phyloP scores from a whole-genome alignment of 2,329 filamentous ascomycete genomes.

The Colletotrichum melonis region DNA sequence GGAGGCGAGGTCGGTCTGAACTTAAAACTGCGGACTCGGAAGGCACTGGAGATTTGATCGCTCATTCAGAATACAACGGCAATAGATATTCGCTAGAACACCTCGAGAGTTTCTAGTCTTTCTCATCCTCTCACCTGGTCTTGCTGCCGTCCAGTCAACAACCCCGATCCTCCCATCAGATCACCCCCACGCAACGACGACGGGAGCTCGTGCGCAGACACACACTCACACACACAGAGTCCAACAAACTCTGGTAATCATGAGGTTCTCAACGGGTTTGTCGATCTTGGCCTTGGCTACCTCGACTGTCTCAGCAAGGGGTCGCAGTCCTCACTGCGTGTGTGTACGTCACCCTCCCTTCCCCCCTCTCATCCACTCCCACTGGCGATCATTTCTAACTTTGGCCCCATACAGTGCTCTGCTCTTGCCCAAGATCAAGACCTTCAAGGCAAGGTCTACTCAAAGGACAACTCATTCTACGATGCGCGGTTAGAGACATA shows the following conservation, averaged over 20 bases:
- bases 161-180: neutral
- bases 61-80: neutral
- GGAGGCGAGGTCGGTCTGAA: neutral
- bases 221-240: neutral
- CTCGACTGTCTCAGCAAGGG: neutral
- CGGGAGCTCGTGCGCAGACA: neutral
- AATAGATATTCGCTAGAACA: neutral
- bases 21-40: neutral
- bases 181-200: neutral
- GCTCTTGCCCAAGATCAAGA: constrained; percentile 36
- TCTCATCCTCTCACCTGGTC: neutral
- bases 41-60: neutral
- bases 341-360: constrained; percentile 7
- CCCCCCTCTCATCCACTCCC: neutral
- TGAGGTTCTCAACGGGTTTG: constrained; percentile 10
- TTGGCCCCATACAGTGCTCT: constrained; percentile 39
- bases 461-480: constrained; percentile 37
- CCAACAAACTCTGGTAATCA: neutral
- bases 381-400: neutral
- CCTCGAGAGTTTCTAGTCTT: neutral
- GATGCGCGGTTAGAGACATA: constrained; percentile 40
- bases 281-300: constrained; percentile 13
- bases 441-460: constrained; percentile 41
- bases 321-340: constrained; percentile 8
- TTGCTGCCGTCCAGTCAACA: neutral